Conservation (phyloP, 306 rosid species). For the Prunus dulcis region DNA sequence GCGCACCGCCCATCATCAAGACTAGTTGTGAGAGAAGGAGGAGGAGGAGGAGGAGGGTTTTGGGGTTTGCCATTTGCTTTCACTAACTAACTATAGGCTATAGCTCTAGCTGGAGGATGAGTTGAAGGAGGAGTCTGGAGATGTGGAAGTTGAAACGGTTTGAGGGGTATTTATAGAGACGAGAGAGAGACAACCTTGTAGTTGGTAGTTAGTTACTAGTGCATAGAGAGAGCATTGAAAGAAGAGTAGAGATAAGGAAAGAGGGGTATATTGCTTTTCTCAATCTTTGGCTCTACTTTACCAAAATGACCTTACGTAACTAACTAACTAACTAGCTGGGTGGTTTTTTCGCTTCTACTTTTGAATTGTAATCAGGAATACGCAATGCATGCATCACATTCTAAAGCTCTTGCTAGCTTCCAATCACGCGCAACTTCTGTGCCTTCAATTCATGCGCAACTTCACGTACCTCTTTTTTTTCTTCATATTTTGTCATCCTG, state of each 20-base stretch:
- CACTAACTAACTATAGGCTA: background rate
- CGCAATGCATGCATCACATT: no score
- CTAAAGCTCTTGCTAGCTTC: no score
- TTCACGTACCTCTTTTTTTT: no score
- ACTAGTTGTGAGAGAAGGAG: background rate
- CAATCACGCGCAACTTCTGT: no score
- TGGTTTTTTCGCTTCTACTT: no score
- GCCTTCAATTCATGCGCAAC: no score
- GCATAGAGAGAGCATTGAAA: no score
- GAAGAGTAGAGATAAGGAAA: no score
- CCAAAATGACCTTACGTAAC: background rate
- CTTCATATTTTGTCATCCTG: no score
- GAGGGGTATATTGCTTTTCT: background rate
- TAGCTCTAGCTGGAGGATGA: background rate
- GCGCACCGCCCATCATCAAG: background rate
- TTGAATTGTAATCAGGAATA: no score
- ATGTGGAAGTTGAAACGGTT: slow-evolving; percentile 20
- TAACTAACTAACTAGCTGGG: no score
- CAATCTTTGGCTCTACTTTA: background rate
- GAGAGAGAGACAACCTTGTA: background rate
- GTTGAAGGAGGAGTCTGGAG: background rate
- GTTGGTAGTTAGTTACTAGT: no score
- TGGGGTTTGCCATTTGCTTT: slow-evolving; percentile 13
- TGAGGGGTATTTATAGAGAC: slow-evolving; percentile 18
- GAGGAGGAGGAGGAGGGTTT: background rate